These are phyloP conservation scores for Aspergillus tamarii DNA, from an alignment of 2,329 filamentous ascomycete species.

Conservation along the genomic window DNA sequence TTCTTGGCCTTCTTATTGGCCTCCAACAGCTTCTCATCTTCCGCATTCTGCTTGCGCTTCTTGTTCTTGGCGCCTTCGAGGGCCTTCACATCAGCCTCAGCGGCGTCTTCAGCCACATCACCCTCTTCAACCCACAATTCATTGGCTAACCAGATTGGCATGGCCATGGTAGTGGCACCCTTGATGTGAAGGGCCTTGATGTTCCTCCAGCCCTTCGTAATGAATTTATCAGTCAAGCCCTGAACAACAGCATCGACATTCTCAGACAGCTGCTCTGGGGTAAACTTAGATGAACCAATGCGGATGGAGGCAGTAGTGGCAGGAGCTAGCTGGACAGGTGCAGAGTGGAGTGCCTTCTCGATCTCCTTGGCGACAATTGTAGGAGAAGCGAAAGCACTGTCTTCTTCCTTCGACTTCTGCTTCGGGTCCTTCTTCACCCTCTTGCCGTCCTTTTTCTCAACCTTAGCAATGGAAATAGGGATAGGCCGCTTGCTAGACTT, in stretches of 20 bases:
- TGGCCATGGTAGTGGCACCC: constrained; percentile 79
- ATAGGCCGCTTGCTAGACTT: constrained; percentile 85
- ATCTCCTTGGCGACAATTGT: constrained; percentile 78
- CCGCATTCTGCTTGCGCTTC: constrained; percentile 50
- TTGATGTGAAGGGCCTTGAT: constrained; percentile 87
- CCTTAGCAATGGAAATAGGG: constrained; percentile 72
- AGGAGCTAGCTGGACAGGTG: constrained; percentile 78
- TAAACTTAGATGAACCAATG: constrained; percentile 75
- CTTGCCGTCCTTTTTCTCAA: constrained; percentile 63
- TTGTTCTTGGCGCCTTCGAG: constrained; percentile 52
- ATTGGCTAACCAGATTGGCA: constrained; percentile 93
- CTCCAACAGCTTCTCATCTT: constrained; percentile 36
- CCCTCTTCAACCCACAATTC: constrained; percentile 85
- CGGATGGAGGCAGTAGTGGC: constrained; percentile 79
- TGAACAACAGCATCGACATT: constrained; percentile 76
- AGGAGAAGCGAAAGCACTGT: constrained; percentile 58
- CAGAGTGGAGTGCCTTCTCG: constrained; percentile 73
- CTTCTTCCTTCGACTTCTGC: constrained; percentile 48
- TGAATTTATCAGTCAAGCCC: constrained; percentile 74
- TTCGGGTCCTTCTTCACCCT: constrained; percentile 60
- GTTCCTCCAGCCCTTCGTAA: constrained; percentile 86
- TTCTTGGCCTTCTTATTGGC: constrained; percentile 46
- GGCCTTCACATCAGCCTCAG: constrained; percentile 33
- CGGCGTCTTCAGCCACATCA: constrained; percentile 64
- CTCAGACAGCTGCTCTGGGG: constrained; percentile 73